Percentiles rank a stretch among this genome's conserved stretches.
phyloP scores from a whole-genome alignment of 805 yeast genomes.

The Kodamaea nitidulidarum region DNA sequence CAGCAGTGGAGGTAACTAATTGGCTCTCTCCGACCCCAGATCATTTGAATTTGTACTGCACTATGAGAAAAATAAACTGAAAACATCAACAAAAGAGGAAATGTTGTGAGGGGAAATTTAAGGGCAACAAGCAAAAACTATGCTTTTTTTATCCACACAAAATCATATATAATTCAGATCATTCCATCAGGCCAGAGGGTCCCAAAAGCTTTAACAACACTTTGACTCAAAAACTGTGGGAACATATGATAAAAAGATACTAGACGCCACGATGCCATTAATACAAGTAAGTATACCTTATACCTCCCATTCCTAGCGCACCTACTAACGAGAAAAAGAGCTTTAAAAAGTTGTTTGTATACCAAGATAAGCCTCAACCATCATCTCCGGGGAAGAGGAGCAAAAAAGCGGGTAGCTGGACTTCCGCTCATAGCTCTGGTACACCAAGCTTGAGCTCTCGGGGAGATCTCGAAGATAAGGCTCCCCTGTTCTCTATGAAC shows the following conservation, averaged over 20 bases:
- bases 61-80: neutral
- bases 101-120: constrained; percentile 2
- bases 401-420: neutral
- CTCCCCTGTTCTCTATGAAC: constrained; percentile 9
- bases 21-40: neutral
- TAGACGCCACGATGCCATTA: constrained; percentile 9
- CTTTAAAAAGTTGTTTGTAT: constrained; percentile 13
- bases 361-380: constrained; percentile 1
- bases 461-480: neutral
- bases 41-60: neutral
- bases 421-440: neutral
- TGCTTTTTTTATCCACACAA: neutral
- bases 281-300: constrained; percentile 11
- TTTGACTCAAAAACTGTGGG: too few species aligned
- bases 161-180: constrained; percentile 1
- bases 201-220: too few species aligned
- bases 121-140: neutral
- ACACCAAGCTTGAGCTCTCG: constrained; percentile 1
- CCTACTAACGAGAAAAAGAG: constrained; percentile 11
- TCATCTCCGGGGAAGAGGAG: neutral
- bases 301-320: neutral
- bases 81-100: neutral
- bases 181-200: neutral
- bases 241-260: neutral
- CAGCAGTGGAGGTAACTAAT: constrained; percentile 1